Percentiles rank a stretch among this genome's conserved stretches.
phyloP scores from a whole-genome alignment of 2,329 filamentous ascomycete species.

The Penicillium sp. region DNA sequence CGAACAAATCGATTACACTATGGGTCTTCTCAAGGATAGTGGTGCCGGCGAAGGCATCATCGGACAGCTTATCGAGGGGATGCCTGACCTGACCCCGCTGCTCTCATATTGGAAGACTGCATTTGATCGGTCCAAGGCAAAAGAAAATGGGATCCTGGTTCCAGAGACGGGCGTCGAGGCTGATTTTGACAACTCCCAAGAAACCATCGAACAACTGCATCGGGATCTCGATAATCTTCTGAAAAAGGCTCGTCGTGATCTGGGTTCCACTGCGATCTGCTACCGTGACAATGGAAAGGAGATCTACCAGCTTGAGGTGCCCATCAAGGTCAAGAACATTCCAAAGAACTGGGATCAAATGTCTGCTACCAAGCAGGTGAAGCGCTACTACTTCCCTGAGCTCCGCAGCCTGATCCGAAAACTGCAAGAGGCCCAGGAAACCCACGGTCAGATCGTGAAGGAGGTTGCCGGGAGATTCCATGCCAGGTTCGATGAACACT shows the following conservation, averaged over 20 bases:
- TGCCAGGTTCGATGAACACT: constrained; percentile 83
- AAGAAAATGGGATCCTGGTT: constrained; percentile 77
- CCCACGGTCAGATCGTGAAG: constrained; percentile 85
- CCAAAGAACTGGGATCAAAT: constrained; percentile 92
- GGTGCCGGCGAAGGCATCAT: constrained; percentile 80
- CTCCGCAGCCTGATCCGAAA: constrained; percentile 79
- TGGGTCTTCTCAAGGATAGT: constrained; percentile 73
- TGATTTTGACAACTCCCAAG: constrained; percentile 84
- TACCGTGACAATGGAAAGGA: constrained; percentile 92
- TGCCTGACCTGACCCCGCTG: constrained; percentile 78
- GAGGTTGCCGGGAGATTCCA: constrained; percentile 84
- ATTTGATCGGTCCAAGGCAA: constrained; percentile 80
- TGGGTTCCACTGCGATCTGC: constrained; percentile 72
- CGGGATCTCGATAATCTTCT: constrained; percentile 71
- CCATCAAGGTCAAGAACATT: constrained; percentile 76
- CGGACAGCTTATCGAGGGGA: constrained; percentile 75
- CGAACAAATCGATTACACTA: constrained; percentile 95
- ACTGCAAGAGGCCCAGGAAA: constrained; percentile 92
- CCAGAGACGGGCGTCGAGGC: constrained; percentile 86
- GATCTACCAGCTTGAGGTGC: constrained; percentile 92
- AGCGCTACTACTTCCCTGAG: constrained; percentile 90
- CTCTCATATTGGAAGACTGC: constrained; percentile 87
- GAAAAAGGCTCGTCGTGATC: constrained; percentile 68
- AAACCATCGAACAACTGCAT: constrained; percentile 74
- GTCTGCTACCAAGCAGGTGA: constrained; percentile 87